Percentiles rank a stretch among this genome's conserved stretches.
Conservation (phyloP, 495 filamentous ascomycete genomes). For the Pyronema domesticum region DNA sequence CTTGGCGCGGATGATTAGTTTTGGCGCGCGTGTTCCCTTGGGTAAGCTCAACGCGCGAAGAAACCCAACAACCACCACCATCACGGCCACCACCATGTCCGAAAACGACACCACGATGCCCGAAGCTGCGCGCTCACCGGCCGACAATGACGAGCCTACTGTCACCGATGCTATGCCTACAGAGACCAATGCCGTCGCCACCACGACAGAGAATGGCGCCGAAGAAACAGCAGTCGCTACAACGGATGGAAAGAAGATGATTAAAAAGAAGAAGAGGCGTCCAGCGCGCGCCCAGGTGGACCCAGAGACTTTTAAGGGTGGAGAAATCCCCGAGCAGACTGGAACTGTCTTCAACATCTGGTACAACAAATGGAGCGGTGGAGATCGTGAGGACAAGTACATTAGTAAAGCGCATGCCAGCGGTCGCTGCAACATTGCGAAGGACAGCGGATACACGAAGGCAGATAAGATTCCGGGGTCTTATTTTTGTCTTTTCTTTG, state of each 20-base stretch:
- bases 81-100: not conserved
- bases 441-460: conserved; percentile 72
- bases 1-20: not conserved
- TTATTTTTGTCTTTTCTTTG: conserved; percentile 90
- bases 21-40: not conserved
- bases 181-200: not conserved
- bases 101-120: not conserved
- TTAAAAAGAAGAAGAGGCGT: conserved; percentile 42
- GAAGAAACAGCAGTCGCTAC: not conserved
- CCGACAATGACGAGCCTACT: not conserved
- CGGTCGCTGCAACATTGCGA: conserved; percentile 61
- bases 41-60: not conserved
- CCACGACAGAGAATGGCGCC: not conserved
- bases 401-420: conserved; percentile 56
- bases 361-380: conserved; percentile 92
- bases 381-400: conserved; percentile 84
- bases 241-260: not conserved
- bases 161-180: not conserved
- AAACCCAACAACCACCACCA: not conserved
- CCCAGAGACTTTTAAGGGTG: conserved; percentile 52
- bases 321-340: conserved; percentile 71
- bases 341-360: conserved; percentile 89
- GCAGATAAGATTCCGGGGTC: conserved; percentile 64
- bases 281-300: conserved; percentile 57
- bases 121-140: not conserved